phyloP scores from a whole-genome alignment of 139 green algal genomes.

The Chlorella sp. region DNA sequence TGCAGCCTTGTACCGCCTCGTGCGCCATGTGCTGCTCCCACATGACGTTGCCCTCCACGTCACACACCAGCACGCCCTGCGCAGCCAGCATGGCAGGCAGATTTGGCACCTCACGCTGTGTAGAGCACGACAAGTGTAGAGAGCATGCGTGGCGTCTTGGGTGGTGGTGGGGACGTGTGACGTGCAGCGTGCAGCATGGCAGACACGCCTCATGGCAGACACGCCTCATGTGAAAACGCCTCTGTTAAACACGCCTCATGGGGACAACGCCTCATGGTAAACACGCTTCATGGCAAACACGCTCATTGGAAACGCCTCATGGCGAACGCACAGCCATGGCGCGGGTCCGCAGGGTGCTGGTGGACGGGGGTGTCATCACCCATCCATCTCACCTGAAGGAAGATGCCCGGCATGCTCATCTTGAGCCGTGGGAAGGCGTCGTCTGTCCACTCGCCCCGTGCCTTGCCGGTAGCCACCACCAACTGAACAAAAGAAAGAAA shows the following conservation, averaged over 20 bases:
- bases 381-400: slow-evolving; percentile 35
- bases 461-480: slow-evolving; percentile 76
- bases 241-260: background rate
- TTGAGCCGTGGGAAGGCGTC: slow-evolving; percentile 39
- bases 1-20: slow-evolving; percentile 36
- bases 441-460: slow-evolving; percentile 55
- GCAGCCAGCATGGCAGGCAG: background rate
- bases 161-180: background rate
- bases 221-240: background rate
- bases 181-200: background rate
- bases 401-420: slow-evolving; percentile 34
- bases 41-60: slow-evolving; percentile 42
- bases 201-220: background rate
- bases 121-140: background rate
- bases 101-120: background rate
- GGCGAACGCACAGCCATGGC: no score
- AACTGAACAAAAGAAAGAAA: slow-evolving; percentile 31
- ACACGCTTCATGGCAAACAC: background rate
- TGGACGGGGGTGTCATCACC: no score
- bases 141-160: background rate
- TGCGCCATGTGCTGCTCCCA: slow-evolving; percentile 36
- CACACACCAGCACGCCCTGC: slow-evolving; percentile 54
- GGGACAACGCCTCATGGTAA: background rate
- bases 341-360: no score
- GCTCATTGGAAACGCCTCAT: background rate